Base-by-base conservation (phyloP, 176 grass and related monocot species). In the Phyllostachys edulis region DNA sequence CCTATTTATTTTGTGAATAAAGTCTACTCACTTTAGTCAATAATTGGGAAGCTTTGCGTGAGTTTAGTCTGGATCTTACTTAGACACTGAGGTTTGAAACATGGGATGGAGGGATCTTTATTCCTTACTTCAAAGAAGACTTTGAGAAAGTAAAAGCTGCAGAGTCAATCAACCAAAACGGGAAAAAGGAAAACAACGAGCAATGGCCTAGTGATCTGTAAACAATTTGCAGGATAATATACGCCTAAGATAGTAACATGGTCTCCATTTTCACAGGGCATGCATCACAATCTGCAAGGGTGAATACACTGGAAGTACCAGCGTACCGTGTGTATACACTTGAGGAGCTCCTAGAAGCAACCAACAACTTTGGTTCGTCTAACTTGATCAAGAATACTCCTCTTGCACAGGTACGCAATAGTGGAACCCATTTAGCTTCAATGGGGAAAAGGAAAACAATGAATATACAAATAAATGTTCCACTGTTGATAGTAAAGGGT, bases 311-410 rank as follows among this genome's bases (percentile, higher is more conserved):
- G 41, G 93, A 91, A 60, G 82, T 94, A 6, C 87, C 84, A 40
- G 61, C 85, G 0, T 90, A 90, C 69, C 86, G 81, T 5, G 26
- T 79, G 39, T 96, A 94, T 61, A 87, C 69, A 14, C 29, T 89
- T 5, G 96, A 99, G 69, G 96, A 99, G 60, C 37, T 99, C 72
- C 80, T 96, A 89, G 96, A 95, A 77, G 89, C 88, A 83, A 99
- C 93, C 0, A 39, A 89, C 38, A 87, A 86, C 70, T 96, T 99
- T 20, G 82, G 86, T 21, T 65, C 71, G 40, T 89, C 93, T 61
- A 96, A 90, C 86, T 62, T 98, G 69, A 90, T 89, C 69, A 91
- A 87, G 50, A 77, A 73, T 63, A 70, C 67, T 67, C 56, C 83
- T 69, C 73, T 79, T 80, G 75, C 57, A 80, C 91, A 96, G 93